Evolutionary conservation across 1,139 yeast species (phyloP).

Genomic region (Candida glucosophila): DNA sequence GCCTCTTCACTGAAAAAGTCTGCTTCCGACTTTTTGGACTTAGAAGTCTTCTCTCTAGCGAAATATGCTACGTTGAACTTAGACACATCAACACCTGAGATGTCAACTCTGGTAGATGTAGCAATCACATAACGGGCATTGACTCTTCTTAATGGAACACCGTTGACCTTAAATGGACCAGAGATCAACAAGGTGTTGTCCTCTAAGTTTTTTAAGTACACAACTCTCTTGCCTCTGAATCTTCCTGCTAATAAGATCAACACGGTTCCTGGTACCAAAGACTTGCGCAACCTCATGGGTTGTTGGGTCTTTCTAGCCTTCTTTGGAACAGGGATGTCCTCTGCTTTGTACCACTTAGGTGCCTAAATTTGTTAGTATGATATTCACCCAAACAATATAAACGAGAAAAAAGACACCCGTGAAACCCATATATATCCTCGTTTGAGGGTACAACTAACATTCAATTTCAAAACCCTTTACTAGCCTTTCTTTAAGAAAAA

Average conservation of each 20-base stretch:
- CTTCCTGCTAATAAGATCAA: constrained; percentile 98
- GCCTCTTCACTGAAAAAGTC: constrained; percentile 88
- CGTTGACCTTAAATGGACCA: constrained; percentile 99
- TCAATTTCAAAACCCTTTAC: too few species aligned
- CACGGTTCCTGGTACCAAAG: constrained; percentile 98
- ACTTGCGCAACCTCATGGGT: constrained; percentile 94
- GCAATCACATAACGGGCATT: constrained; percentile 99
- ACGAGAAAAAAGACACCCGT: too few species aligned
- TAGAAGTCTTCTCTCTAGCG: constrained; percentile 87
- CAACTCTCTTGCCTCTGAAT: constrained; percentile 99
- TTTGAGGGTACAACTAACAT: too few species aligned
- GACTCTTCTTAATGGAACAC: constrained; percentile 99
- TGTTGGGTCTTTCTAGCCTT: constrained; percentile 85
- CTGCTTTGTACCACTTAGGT: constrained; percentile 96
- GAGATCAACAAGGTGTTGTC: constrained; percentile 97
- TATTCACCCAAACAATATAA: too few species aligned
- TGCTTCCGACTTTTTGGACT: constrained; percentile 81
- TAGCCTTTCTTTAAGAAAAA: too few species aligned
- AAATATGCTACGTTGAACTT: constrained; percentile 95
- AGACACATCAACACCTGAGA: constrained; percentile 75
- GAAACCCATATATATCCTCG: too few species aligned
- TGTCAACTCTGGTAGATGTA: constrained; percentile 86
- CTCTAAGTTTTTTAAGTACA: constrained; percentile 94
- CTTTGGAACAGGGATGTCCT: constrained; percentile 82
- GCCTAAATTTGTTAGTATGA: constrained; percentile 44